phyloP scores from a whole-genome alignment of 2,329 filamentous ascomycete genomes.

The Cytospora leucostoma region DNA sequence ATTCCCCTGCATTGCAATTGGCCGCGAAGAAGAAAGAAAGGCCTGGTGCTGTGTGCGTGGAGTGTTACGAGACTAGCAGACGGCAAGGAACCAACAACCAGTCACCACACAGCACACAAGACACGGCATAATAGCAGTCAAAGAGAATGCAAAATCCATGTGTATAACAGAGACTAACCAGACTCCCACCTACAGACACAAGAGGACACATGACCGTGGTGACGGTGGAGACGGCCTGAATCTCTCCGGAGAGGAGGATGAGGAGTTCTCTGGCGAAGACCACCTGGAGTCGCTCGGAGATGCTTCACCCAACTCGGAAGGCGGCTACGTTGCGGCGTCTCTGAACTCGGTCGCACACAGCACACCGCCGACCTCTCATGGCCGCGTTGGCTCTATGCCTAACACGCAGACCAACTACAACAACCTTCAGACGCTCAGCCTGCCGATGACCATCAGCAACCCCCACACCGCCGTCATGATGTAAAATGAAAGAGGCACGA shows the following conservation, averaged over 20 bases:
- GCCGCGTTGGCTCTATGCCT: conserved; percentile 36
- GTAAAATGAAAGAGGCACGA: conserved; percentile 30
- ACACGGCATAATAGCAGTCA: conserved; percentile 40
- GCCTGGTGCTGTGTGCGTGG: conserved; percentile 46
- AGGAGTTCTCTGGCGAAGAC: conserved; percentile 80
- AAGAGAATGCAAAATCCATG: conserved; percentile 30
- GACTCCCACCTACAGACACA: conserved; percentile 68
- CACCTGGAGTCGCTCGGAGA: conserved; percentile 80
- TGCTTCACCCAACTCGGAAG: conserved; percentile 71
- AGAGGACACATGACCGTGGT: conserved; percentile 69
- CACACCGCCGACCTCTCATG: conserved; percentile 34
- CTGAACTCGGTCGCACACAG: conserved; percentile 48
- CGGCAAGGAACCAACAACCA: conserved; percentile 35
- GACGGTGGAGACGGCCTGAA: conserved; percentile 62
- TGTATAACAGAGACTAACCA: conserved; percentile 40
- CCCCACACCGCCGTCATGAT: conserved; percentile 42
- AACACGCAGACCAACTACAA: conserved; percentile 49
- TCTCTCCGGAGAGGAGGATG: conserved; percentile 80
- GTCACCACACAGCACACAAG: conserved; percentile 38
- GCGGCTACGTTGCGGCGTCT: conserved; percentile 59
- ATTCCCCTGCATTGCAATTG: conserved; percentile 35
- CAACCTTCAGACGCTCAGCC: conserved; percentile 62
- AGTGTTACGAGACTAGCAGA: conserved; percentile 39
- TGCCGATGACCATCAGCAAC: conserved; percentile 65
- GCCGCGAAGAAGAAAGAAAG: conserved; percentile 40